Percentiles rank a stretch among this genome's conserved stretches.
phyloP scores from a whole-genome alignment of 495 filamentous ascomycete genomes.

The Penicilliopsis zonata region DNA sequence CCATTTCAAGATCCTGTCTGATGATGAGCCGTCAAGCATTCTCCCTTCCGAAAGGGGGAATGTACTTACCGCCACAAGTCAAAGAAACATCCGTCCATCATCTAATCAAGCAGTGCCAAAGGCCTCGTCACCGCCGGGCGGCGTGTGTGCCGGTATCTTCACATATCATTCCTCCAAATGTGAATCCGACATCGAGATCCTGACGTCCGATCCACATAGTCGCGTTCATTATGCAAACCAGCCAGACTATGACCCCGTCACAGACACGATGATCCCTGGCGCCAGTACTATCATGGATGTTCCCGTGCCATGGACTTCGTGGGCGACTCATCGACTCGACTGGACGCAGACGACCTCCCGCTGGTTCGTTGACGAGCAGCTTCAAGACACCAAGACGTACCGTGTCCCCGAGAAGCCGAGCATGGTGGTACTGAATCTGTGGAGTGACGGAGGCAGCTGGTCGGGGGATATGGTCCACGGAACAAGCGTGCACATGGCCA shows the following conservation, averaged over 20 bases:
- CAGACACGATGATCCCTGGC: slow-evolving; percentile 21
- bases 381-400: slow-evolving; percentile 47
- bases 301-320: slow-evolving; percentile 44
- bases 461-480: slow-evolving; percentile 55
- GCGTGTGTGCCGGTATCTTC: slow-evolving; percentile 62
- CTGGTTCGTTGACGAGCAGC: slow-evolving; percentile 54
- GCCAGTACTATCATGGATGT: slow-evolving; percentile 19
- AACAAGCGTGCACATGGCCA: slow-evolving; percentile 48
- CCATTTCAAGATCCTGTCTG: slow-evolving; percentile 28
- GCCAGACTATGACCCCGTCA: slow-evolving; percentile 37
- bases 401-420: slow-evolving; percentile 48
- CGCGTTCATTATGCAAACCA: slow-evolving; percentile 65
- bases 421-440: slow-evolving; percentile 57
- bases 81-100: too few relatives aligned
- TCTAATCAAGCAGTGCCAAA: too few relatives aligned
- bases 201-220: slow-evolving; percentile 44
- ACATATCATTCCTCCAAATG: slow-evolving; percentile 51
- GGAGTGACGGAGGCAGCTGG: slow-evolving; percentile 67
- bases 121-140: slow-evolving; percentile 23
- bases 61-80: too few relatives aligned
- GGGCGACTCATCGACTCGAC: slow-evolving; percentile 63
- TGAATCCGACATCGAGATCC: slow-evolving; percentile 69
- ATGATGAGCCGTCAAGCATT: slow-evolving; percentile 3
- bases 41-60: too few relatives aligned
- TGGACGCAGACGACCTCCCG: slow-evolving; percentile 49